Evolutionary conservation across 176 grass and related monocot genomes (phyloP), one percentile per base, ranked within the genome.

Genomic region (Metroxylon sagu): DNA sequence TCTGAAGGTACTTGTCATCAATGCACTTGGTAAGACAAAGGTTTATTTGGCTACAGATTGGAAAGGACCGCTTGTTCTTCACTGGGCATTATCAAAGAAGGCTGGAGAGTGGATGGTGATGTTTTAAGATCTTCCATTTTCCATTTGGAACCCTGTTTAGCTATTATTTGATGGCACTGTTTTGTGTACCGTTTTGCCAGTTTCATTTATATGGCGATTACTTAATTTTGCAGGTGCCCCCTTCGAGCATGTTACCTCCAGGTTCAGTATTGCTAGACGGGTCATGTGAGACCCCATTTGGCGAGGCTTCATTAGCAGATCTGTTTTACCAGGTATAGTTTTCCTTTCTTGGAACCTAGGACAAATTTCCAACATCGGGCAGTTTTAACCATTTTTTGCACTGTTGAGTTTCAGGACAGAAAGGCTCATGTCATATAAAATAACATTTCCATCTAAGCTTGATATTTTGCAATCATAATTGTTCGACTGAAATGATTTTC

Each of bases 251-350:
- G 31, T 61, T 83, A 49, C 93, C 93, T 60, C 68, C 74, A 60
- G 84, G 76, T 66, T 98, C 93, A 53, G 77, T 66, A 57, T 61
- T 92, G 62, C 60, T 92, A 27, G 84, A 92, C 4, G 71, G 48
- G 66, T 76, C 87, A 74, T 98, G 93, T 56, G 81, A 98, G 70
- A 98, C 84, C 23, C 69, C 71, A 78, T 92, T 98, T 25, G 60
- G 26, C 21, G 65, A 89, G 54, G 69, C 35, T 61, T 73, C 65
- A 55, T 65, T 80, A 56, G 81, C 74, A 79, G 76, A 74, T 76
- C 65, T 85, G 49, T 43, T 54, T 76, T 98, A 78, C 64, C 84
- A 98, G 84, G 87, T 98, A 78, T 56, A 29, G 23, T 23, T 29
- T 35, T 19, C 1, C 17, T 56, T 49, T 50, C 50, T 16, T 16